Base-by-base conservation (phyloP, 2,329 filamentous ascomycete genomes). In the Venturia asperata region DNA sequence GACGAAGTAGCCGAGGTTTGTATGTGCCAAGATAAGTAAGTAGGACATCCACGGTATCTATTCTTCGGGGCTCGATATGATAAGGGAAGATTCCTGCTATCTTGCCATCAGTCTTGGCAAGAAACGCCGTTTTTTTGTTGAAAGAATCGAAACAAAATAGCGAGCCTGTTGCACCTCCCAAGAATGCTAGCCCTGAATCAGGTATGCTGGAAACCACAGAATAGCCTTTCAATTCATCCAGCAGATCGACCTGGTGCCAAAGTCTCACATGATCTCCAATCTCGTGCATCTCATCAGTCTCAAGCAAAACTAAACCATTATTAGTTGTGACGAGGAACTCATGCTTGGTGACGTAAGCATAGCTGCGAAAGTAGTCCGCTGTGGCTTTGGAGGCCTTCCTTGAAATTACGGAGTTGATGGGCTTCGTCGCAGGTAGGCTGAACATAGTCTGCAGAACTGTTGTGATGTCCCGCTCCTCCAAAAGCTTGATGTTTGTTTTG, bases 271-370 rank as follows among this genome's bases (percentile, higher is more conserved):
- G 19, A 5, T 15, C 21, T 34, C 56, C 60, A 37, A 0, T 43
- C 0, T 34, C 24, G 13, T 15, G 19, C 15, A 24, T 47, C 19
- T 42, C 37, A 47, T 39, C 21, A n/a, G 63, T 69, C 49, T 71
- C 71, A 0, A 83, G 68, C 5, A 88, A 77, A 0, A 90, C 71
- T 21, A 81, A 80, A 0, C 89, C 89, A 42, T 72, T 71, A 43
- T 82, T 81, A 0, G 82, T 85, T 0, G 86, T 87, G 3, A 83
- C 77, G 21, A 91, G 73, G 2, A 90, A 71, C 1, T 76, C 73
- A 3, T 78, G 72, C 3, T 82, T 75, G 0, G 80, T 80, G 3
- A 89, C 71, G 66, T 90, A 89, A 30, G 83, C 82, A 70, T 89
- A 91, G 55, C 83, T 81, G 65, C 84, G 83, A 66, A 89, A 83